Base-by-base conservation (phyloP, 2,329 filamentous ascomycete genomes). In the Penicillium brasilianum region DNA sequence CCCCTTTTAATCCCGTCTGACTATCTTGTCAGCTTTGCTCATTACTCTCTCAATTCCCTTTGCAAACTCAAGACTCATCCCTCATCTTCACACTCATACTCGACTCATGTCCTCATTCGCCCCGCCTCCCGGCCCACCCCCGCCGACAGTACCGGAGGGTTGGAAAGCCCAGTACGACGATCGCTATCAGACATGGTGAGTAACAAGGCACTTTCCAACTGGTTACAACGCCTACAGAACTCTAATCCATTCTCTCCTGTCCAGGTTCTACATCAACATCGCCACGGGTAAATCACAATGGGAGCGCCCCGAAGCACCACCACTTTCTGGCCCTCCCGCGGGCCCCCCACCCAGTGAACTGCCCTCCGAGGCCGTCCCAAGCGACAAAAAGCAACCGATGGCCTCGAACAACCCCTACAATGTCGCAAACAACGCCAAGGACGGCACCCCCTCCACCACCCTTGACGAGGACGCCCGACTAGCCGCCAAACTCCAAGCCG, bases 231-330 rank as follows among this genome's bases (percentile, higher is more conserved):
- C 36, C 14, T 22, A 28, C 22, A 41, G n/a, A 54, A 7, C 48
- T 8, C n/a, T 43, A n/a, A 43, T 6, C 10, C 25, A n/a, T 18
- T 11, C 28, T 18, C 32, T 20, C n/a, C 7, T 10, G 6, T 28
- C 20, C 22, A 92, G 90, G 89, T 97, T 95, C 85, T 97, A 91
- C 80, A 90, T 97, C 62, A 95, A 97, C 80, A 86, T 90, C 63
- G 86, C 88, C 77, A 97, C 93, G 66, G 95, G 95, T 72, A 85
- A 90, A 74, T 96, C 93, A 5, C 90, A 94, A 84, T 97, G 93
- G 93, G 90, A 96, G 4, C 89, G 87, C 68, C 93, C 93, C 18
- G 91, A 88, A 39, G 84, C 84, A 56, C 88, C 57, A 36, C 90
- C 46, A 87, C 87, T 55, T 85, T 86, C 18, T 36, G 59, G 49